Evolutionary conservation across 139 green algal species (phyloP).

Genomic region (Desmodesmus armatus): DNA sequence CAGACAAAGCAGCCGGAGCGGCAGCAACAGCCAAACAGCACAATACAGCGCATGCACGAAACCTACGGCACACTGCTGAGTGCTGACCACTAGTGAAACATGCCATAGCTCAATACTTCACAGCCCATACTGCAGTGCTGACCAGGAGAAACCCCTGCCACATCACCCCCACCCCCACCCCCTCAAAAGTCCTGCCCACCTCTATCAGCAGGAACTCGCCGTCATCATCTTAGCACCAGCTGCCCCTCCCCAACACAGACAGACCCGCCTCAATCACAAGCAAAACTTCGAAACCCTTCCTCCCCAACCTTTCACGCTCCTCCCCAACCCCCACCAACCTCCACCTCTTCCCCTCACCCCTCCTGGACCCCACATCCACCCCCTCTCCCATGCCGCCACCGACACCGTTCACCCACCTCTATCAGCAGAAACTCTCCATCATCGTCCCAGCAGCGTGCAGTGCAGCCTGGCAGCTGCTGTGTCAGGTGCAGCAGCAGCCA

Average conservation of each 20-base stretch:
- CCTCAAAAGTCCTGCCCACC: slow-evolving; percentile 57
- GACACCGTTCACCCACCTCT: slow-evolving; percentile 66
- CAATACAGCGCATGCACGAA: not conserved
- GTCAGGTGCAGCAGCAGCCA: slow-evolving; percentile 81
- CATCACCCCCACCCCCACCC: no score
- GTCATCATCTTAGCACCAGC: slow-evolving; percentile 91
- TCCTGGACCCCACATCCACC: no score
- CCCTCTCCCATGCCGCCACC: not conserved
- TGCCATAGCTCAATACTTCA: no score
- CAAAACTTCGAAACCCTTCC: no score
- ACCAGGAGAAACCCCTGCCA: no score
- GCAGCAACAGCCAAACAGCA: not conserved
- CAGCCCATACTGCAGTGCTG: no score
- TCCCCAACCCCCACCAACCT: no score
- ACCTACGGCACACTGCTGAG: no score
- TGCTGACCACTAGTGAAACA: no score
- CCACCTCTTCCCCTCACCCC: no score
- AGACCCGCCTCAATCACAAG: no score
- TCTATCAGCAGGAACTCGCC: slow-evolving; percentile 98
- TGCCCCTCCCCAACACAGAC: no score
- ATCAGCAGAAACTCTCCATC: slow-evolving; percentile 98
- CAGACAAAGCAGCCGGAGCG: not conserved
- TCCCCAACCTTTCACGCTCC: not conserved
- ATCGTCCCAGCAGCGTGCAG: slow-evolving; percentile 85
- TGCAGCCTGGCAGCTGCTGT: slow-evolving; percentile 34